These are phyloP conservation scores for Acer yangbiense DNA, from an alignment of 345 rosid species.

Conservation along the genomic window DNA sequence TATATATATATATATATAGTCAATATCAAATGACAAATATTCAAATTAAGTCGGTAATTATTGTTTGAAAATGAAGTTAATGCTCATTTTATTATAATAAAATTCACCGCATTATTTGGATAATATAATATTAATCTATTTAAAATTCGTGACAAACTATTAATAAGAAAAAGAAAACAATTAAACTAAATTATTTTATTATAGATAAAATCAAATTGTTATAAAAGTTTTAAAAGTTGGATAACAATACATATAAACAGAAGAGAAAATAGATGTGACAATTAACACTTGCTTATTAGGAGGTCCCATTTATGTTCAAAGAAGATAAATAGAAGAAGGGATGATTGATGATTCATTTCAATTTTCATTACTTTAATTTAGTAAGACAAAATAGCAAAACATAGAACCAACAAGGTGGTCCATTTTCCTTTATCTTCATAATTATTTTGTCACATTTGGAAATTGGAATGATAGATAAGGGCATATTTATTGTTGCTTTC, in stretches of 20 bases:
- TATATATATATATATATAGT: no score
- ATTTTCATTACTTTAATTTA: neutral
- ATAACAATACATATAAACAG: neutral
- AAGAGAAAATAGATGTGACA: neutral
- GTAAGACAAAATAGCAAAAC: neutral
- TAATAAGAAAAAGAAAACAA: no score
- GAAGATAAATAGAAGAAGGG: neutral
- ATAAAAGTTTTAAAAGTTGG: no score
- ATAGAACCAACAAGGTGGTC: slow-evolving; percentile 18
- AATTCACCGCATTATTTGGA: no score
- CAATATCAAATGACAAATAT: no score
- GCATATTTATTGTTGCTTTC: neutral
- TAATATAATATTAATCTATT: no score
- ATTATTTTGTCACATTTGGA: neutral
- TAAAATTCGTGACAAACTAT: no score
- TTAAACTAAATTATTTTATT: no score
- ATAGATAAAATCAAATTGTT: no score
- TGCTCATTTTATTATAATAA: no score
- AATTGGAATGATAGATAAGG: neutral
- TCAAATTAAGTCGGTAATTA: no score
- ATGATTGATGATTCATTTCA: slow-evolving; percentile 15
- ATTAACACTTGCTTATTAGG: neutral
- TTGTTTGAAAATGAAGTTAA: no score
- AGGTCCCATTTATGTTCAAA: neutral
- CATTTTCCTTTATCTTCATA: slow-evolving; percentile 16